Percentiles rank a stretch among this genome's conserved stretches.
Conservation (phyloP, 805 yeast genomes). For the Lachancea cidri region DNA sequence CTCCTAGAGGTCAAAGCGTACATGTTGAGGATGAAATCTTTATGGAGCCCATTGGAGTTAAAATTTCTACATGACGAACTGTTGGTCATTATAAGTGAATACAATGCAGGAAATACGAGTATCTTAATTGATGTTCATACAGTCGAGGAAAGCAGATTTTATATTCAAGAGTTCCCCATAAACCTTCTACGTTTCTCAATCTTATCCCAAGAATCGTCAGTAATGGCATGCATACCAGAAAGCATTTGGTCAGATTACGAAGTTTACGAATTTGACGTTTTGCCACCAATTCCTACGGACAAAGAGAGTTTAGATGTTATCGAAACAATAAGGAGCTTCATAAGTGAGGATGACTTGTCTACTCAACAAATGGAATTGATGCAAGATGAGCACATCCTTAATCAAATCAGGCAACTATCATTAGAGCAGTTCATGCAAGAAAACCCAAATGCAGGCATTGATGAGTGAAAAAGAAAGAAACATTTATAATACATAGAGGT, state of each 20-base stretch:
- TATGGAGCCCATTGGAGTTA: constrained; percentile 50
- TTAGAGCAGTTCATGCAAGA: constrained; percentile 29
- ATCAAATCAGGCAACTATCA: constrained; percentile 30
- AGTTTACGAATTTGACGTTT: constrained; percentile 62
- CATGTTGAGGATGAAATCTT: constrained; percentile 45
- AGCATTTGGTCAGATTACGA: constrained; percentile 57
- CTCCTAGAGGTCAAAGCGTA: constrained; percentile 48
- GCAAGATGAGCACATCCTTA: constrained; percentile 31
- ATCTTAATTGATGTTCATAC: constrained; percentile 3
- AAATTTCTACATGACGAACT: constrained; percentile 46
- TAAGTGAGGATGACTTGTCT: constrained; percentile 29
- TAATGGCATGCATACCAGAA: constrained; percentile 66
- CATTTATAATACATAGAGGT: constrained; percentile 8
- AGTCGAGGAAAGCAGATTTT: constrained; percentile 16
- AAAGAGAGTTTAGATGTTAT: constrained; percentile 32
- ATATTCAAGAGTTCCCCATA: constrained; percentile 40
- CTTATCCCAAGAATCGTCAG: constrained; percentile 62
- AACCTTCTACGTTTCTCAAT: constrained; percentile 65
- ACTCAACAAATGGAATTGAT: constrained; percentile 23
- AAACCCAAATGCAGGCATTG: constrained; percentile 7
- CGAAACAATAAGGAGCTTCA: constrained; percentile 33
- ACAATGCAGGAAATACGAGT: constrained; percentile 9
- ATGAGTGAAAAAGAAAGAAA: constrained; percentile 4
- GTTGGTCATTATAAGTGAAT: constrained; percentile 18
- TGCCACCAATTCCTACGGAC: constrained; percentile 52